Evolutionary conservation across 2,329 filamentous ascomycete species (phyloP), one percentile per base, ranked within the genome.

Genomic region (Pseudogymnoascus sp.): DNA sequence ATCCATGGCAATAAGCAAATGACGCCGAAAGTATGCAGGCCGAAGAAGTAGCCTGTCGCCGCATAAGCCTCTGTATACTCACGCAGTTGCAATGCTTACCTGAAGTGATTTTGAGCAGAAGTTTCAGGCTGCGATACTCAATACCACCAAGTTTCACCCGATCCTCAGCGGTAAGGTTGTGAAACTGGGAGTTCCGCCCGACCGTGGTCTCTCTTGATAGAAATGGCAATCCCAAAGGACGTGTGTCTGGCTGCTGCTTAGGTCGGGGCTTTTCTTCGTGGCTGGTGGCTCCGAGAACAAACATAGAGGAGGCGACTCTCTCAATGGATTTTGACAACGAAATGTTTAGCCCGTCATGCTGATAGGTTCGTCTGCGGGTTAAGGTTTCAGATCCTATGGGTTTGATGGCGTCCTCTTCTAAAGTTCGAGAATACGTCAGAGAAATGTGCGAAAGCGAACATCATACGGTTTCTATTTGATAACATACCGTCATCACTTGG

Each of bases 111-210:
- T 74, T 18, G 70, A 66, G 12, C 71, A 70, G 6, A 73, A 57
- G 90, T 72, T 96, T 95, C 62, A 99, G 72, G 0, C 92, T 89
- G 5, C 94, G 86, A 69, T 99, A 99, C 72, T 99, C 94, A 64
- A 99, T 96, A 19, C 94, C 94, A 10, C 94, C 94, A 2, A 99
- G 76, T 72, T 99, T 94, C 70, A 97, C 91, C 65, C 92, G 83
- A 73, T 99, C 91, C 64, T 94, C 90, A 65, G 95, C 88, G 0
- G 88, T 89, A 64, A 99, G 74, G 65, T 92, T 90, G 9, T 94
- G 81, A 69, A 97, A 99, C 37, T 89, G 87, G 10, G 92, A 97
- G 71, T 99, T 99, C 64, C 94, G 85, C 23, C 88, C 92, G 59
- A 96, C 82, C 1, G 70, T 73, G 6, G 68, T 69, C 10, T 69